Conservation (phyloP, 495 filamentous ascomycete species). For the Friedmanniomyces endolithicus region DNA sequence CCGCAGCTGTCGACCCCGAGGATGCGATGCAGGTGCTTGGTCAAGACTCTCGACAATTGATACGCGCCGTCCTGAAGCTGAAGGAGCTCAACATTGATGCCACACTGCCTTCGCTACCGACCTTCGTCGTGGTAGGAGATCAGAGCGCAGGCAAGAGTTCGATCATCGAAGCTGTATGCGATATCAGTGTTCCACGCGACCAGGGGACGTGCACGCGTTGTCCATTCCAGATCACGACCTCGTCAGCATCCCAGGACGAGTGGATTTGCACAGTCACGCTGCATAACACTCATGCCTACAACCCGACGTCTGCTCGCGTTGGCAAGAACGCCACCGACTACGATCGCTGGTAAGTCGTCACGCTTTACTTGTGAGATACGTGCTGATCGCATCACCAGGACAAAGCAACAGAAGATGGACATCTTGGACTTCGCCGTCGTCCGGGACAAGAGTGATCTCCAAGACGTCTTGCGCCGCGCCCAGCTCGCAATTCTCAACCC, state of each 20-base stretch:
- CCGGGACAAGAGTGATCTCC: conserved; percentile 37
- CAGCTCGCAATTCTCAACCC: conserved; percentile 65
- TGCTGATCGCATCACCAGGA: background rate
- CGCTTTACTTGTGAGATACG: too few species aligned
- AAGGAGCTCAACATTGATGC: conserved; percentile 22
- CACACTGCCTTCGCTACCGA: conserved; percentile 49
- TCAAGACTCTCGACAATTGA: conserved; percentile 11
- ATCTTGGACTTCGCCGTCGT: conserved; percentile 35
- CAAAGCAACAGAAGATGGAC: conserved; percentile 24
- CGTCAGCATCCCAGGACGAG: conserved; percentile 31
- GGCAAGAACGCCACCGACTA: conserved; percentile 15
- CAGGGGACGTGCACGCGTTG: conserved; percentile 64
- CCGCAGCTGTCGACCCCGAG: background rate
- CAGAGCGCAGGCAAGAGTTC: conserved; percentile 72
- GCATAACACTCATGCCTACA: conserved; percentile 39
- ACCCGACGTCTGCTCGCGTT: conserved; percentile 19
- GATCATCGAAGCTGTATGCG: conserved; percentile 66
- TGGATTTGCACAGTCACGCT: conserved; percentile 57
- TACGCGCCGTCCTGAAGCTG: conserved; percentile 24
- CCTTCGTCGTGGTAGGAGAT: conserved; percentile 68
- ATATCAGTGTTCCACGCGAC: conserved; percentile 59
- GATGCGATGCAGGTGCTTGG: conserved; percentile 7
- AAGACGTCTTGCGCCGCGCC: conserved; percentile 50
- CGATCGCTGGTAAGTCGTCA: background rate
- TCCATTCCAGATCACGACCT: conserved; percentile 64